phyloP scores from a whole-genome alignment of 2,329 filamentous ascomycete species.

The Tolypocladium sp. region DNA sequence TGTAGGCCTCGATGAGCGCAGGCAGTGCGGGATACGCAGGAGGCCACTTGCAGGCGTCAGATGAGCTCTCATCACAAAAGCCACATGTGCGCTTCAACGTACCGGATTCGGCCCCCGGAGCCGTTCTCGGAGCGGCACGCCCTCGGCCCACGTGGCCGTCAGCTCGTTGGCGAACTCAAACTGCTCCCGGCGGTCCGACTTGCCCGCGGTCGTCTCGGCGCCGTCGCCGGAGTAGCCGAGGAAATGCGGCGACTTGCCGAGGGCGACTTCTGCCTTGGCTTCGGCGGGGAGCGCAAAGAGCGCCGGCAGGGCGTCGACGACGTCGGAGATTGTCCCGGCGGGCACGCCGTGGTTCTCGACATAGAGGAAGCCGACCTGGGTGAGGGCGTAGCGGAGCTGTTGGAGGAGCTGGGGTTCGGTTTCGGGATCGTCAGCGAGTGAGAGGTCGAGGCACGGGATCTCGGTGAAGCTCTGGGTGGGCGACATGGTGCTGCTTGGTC shows the following conservation, averaged over 20 bases:
- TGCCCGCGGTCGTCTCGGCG: conserved; percentile 45
- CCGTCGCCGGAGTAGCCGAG: conserved; percentile 49
- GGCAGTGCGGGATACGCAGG: background rate
- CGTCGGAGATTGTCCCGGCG: conserved; percentile 18
- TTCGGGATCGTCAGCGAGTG: background rate
- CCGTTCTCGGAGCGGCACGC: conserved; percentile 28
- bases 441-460: background rate
- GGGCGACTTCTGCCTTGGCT: conserved; percentile 29
- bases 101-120: conserved; percentile 41
- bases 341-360: conserved; percentile 39
- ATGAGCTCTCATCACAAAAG: background rate
- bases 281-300: background rate
- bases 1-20: conserved; percentile 29
- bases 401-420: conserved; percentile 21
- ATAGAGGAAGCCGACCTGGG: conserved; percentile 44
- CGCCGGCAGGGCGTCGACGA: conserved; percentile 24
- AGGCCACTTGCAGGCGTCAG: background rate
- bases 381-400: conserved; percentile 35
- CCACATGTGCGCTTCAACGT: conserved; percentile 1
- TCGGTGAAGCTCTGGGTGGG: background rate
- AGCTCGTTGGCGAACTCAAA: conserved; percentile 52
- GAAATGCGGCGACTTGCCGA: conserved; percentile 49
- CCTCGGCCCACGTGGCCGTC: conserved; percentile 20
- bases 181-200: conserved; percentile 44
- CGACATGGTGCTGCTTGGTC: background rate